A percentile compares a stretch with the other conserved stretches of the same genome.
Conservation (phyloP, 2,329 filamentous ascomycete species). For the Ophiostoma novo-ulmi region DNA sequence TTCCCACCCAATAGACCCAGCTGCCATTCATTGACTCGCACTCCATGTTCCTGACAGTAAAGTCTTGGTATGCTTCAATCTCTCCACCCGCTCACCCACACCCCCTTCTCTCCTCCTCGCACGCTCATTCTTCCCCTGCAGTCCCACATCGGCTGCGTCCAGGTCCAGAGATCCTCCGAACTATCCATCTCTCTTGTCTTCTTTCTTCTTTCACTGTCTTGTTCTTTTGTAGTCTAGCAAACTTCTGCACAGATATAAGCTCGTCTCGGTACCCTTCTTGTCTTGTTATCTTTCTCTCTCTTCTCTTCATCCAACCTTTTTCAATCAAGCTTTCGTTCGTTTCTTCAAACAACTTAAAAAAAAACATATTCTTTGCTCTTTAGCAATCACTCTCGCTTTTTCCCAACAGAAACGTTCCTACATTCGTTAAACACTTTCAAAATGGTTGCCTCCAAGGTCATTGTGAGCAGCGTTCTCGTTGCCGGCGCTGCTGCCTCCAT, state of each 20-base stretch:
- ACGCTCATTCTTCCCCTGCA: neutral
- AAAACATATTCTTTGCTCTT: neutral
- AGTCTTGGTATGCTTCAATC: slow-evolving; percentile 6
- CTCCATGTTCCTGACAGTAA: neutral
- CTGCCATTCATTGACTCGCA: slow-evolving; percentile 3
- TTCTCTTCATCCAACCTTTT: slow-evolving; percentile 4
- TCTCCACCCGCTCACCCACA: neutral
- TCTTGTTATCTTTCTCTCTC: neutral
- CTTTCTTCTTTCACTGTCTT: neutral
- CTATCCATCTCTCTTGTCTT: neutral
- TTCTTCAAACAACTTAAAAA: neutral
- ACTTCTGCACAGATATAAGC: neutral
- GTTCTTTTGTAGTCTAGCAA: neutral
- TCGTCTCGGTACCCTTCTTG: slow-evolving; percentile 10
- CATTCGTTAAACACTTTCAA: slow-evolving; percentile 5
- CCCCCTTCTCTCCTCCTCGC: neutral
- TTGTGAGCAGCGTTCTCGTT: slow-evolving; percentile 21
- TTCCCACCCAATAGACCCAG: neutral
- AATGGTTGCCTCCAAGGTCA: slow-evolving; percentile 25
- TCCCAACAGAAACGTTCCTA: neutral
- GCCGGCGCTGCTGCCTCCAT: slow-evolving; percentile 22
- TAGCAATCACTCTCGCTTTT: slow-evolving; percentile 12
- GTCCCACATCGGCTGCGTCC: slow-evolving; percentile 10
- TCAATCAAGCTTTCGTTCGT: neutral
- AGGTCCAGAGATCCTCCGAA: slow-evolving; percentile 6